phyloP scores from a whole-genome alignment of 2,329 filamentous ascomycete genomes.

The Aspergillus brunneoviolaceus region DNA sequence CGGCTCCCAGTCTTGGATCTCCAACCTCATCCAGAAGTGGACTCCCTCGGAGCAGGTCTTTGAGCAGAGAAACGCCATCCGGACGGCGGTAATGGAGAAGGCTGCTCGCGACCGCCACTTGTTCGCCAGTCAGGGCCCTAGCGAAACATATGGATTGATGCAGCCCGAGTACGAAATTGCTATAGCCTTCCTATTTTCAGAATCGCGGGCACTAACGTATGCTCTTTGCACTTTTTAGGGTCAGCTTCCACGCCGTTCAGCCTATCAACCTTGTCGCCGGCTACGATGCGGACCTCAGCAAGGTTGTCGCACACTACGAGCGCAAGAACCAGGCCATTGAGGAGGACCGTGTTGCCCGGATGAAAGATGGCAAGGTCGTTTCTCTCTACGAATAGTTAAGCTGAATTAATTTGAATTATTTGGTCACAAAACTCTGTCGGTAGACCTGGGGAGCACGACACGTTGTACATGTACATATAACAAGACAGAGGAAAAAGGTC shows the following conservation, averaged over 20 bases:
- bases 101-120: conserved; percentile 63
- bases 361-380: conserved; percentile 45
- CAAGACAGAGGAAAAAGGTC: conserved; percentile 26
- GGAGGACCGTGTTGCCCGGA: conserved; percentile 52
- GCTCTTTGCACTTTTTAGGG: conserved; percentile 41
- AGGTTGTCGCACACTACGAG: conserved; percentile 63
- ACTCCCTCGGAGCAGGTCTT: conserved; percentile 54
- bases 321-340: conserved; percentile 57
- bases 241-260: conserved; percentile 59
- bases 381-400: conserved; percentile 45
- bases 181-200: not conserved
- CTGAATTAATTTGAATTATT: conserved; percentile 18
- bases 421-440: conserved; percentile 21
- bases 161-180: conserved; percentile 62
- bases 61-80: conserved; percentile 59
- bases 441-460: conserved; percentile 26
- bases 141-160: conserved; percentile 54
- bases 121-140: conserved; percentile 49
- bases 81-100: conserved; percentile 61
- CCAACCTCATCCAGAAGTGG: conserved; percentile 56
- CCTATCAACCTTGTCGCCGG: conserved; percentile 66
- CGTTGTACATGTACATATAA: conserved; percentile 42
- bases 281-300: conserved; percentile 57
- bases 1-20: conserved; percentile 41
- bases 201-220: conserved; percentile 9